phyloP scores from a whole-genome alignment of 2,329 filamentous ascomycete species.

The Colletotrichum truncatum region DNA sequence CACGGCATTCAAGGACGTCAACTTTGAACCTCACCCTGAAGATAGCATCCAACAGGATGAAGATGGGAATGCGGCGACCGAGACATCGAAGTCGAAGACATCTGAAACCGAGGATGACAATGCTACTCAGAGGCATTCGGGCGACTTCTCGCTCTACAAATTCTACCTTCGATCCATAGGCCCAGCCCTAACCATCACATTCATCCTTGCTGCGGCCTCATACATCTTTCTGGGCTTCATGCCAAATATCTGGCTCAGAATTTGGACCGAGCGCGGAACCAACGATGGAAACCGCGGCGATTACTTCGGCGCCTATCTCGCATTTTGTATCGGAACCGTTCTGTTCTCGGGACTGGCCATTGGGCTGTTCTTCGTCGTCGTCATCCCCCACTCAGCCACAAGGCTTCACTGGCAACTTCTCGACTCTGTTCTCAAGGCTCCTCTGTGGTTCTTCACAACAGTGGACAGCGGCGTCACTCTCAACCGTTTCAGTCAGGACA shows the following conservation, averaged over 20 bases:
- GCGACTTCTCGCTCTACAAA: constrained; percentile 16
- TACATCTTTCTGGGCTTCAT: constrained; percentile 14
- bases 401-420: constrained; percentile 13
- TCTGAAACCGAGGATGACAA: background rate
- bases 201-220: constrained; percentile 11
- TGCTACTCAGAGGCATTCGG: constrained; percentile 1
- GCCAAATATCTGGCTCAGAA: constrained; percentile 19
- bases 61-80: background rate
- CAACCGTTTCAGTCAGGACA: constrained; percentile 39
- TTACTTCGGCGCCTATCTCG: constrained; percentile 4
- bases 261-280: constrained; percentile 22
- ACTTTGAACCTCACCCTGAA: background rate
- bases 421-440: constrained; percentile 3
- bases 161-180: constrained; percentile 9
- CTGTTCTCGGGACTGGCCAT: background rate
- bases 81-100: background rate
- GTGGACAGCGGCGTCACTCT: constrained; percentile 33
- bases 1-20: background rate
- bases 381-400: constrained; percentile 9
- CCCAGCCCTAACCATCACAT: constrained; percentile 10
- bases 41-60: background rate
- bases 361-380: constrained; percentile 7
- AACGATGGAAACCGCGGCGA: background rate
- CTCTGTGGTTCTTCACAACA: constrained; percentile 33
- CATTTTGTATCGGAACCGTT: background rate